Evolutionary conservation across 2,329 filamentous ascomycete species (phyloP).

Genomic region (Fusarium bactridioides): DNA sequence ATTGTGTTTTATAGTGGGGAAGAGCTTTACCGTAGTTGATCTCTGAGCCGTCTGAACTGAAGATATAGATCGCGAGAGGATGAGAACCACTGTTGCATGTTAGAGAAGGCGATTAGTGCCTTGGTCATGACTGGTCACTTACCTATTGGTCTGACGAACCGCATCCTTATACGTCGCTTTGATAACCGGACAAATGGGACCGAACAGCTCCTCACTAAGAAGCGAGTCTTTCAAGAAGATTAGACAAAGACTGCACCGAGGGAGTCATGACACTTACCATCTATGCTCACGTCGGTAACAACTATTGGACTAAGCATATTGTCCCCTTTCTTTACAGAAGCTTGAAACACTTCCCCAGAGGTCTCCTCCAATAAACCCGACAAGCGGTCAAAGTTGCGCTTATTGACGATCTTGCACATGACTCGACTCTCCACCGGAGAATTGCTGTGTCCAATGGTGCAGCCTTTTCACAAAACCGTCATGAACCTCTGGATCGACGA

Average conservation of each 20-base stretch:
- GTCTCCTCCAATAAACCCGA: conserved; percentile 46
- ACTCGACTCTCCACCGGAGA: neutral
- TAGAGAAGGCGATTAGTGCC: fast-evolving
- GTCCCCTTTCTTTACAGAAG: neutral
- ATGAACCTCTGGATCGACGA: conserved; percentile 51
- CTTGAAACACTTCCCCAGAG: neutral
- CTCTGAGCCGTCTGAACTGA: fast-evolving
- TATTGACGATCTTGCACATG: conserved; percentile 50
- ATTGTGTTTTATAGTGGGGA: no score
- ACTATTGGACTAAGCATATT: neutral
- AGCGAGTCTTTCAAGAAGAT: conserved; percentile 43
- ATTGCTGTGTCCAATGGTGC: neutral
- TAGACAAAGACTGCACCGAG: neutral
- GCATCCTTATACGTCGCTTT: neutral
- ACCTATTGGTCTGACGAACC: neutral
- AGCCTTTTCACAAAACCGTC: conserved; percentile 46
- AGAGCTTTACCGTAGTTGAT: neutral
- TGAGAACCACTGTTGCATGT: neutral
- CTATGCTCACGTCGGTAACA: neutral
- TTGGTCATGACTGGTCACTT: fast-evolving
- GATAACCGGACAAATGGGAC: neutral
- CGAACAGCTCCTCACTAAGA: conserved; percentile 52
- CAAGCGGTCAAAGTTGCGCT: conserved; percentile 53
- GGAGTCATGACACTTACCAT: neutral
- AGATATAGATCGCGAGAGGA: neutral